Evolutionary conservation across 164 flowering plant species (phyloP), one percentile per base, ranked within the genome.

Genomic region (Annona cherimola): DNA sequence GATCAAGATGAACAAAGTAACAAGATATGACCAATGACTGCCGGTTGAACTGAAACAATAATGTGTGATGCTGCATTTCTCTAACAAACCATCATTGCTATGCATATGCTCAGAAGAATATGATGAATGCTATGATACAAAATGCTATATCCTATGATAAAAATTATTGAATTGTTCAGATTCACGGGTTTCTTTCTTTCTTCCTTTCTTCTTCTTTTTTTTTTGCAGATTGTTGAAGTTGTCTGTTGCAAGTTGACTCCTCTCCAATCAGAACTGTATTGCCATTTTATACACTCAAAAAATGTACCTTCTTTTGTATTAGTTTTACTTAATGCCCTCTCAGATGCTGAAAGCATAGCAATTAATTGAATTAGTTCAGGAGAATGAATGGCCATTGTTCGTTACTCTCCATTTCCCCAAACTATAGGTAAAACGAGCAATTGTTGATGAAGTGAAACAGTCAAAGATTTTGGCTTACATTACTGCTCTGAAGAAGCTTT

Each of bases 221-320:
- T 16, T 66, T 39, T 84, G 84, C 91, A 96, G 99, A 93, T 96
- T 57, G 82, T 96, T 75, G 98, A 96, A 84, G 98, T 96, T 65
- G 97, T 95, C 76, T 96, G 99, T 73, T 96, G 99, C 98, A 96
- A 86, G 83, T 77, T 96, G 88, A 86, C 91, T 76, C 87, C 92
- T 77, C 96, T 96, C 69, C 99, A 96, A 69, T 72, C 85, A 45
- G 85, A 83, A 71, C 71, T 96, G 61, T 96, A 96, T 81, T 86
- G 84, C 79, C 97, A 96, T 84, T 93, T 96, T 81, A 81, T 93
- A 71, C 96, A 88, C 71, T 96, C 99, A 64, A 96, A 96, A 88
- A 93, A 91, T 86, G 99, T 96, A 79, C 68, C 84, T 71, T 67
- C 69, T 14, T 69, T 16, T 42, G 71, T 55, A 50, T 68, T 46